Evolutionary conservation across 495 filamentous ascomycete species (phyloP).

Genomic region (Podospora appendiculata): DNA sequence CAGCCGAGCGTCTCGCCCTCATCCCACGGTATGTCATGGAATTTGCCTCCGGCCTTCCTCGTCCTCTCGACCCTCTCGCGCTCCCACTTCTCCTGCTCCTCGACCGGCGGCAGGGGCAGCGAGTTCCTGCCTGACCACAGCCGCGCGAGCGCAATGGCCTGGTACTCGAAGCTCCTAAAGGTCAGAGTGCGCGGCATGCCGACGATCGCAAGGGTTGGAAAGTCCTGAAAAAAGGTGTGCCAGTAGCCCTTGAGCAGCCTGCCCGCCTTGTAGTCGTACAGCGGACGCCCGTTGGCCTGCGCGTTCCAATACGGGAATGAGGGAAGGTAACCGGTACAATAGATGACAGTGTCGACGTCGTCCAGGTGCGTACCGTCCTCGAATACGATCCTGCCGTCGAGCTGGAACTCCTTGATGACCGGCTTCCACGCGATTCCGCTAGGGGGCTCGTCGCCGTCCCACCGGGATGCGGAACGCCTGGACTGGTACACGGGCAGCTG

Average conservation of each 20-base stretch:
- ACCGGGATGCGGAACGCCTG: conserved; percentile 31
- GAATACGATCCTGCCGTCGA: conserved; percentile 33
- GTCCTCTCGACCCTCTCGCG: conserved; percentile 14
- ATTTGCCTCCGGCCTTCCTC: conserved; percentile 24
- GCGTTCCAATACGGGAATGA: conserved; percentile 44
- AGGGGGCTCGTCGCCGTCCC: conserved; percentile 35
- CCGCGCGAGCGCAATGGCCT: conserved; percentile 40
- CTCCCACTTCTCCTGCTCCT: conserved; percentile 36
- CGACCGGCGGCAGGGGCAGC: conserved; percentile 18
- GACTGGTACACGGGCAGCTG: conserved; percentile 37
- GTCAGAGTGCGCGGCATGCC: conserved; percentile 38
- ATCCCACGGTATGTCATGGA: conserved; percentile 43
- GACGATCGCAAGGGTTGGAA: conserved; percentile 33
- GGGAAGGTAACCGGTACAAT: conserved; percentile 41
- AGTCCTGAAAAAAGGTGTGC: conserved; percentile 39
- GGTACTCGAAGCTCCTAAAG: conserved; percentile 45
- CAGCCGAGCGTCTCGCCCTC: conserved; percentile 35
- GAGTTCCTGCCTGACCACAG: conserved; percentile 31
- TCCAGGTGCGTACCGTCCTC: conserved; percentile 29
- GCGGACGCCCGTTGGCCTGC: conserved; percentile 24
- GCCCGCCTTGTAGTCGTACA: conserved; percentile 33
- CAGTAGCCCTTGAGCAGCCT: conserved; percentile 26
- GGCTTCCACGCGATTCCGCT: conserved; percentile 40
- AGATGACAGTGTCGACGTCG: conserved; percentile 39
- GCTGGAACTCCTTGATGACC: conserved; percentile 26